Evolutionary conservation across 78 protist species (phyloP).

Genomic region (Mantamonas sphyraenae): DNA sequence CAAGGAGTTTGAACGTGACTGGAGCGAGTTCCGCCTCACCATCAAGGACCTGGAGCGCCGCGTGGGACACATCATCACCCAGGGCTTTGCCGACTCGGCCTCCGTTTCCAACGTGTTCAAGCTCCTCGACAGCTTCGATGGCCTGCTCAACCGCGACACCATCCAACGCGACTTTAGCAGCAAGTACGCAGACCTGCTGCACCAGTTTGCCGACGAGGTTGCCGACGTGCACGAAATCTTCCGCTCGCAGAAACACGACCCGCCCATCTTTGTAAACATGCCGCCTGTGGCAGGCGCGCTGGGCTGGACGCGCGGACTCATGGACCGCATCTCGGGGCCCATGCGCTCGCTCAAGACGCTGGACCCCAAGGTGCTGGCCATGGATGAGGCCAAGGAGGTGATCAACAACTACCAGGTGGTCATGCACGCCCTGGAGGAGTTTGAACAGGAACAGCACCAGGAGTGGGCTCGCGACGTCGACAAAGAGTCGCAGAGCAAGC

Average conservation of each 20-base stretch:
- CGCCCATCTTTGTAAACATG: constrained; percentile 41
- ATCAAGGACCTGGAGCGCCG: constrained; percentile 24
- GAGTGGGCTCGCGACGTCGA: constrained; percentile 16
- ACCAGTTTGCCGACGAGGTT: neutral
- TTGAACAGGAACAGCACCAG: neutral
- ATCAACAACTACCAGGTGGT: neutral
- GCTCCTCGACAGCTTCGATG: constrained; percentile 21
- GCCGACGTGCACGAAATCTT: constrained; percentile 15
- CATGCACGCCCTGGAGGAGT: neutral
- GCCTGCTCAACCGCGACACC: constrained; percentile 12
- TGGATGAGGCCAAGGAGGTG: neutral
- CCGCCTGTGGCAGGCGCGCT: constrained; percentile 56
- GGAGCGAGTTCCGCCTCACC: neutral
- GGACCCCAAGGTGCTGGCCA: neutral
- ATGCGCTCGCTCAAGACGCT: constrained; percentile 6
- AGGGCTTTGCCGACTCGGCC: constrained; percentile 1
- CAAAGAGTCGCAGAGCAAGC: neutral
- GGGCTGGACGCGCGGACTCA: constrained; percentile 32
- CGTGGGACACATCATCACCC: neutral
- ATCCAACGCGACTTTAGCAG: neutral
- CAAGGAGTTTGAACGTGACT: constrained; percentile 14
- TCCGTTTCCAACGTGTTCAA: constrained; percentile 11
- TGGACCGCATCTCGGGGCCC: constrained; percentile 28
- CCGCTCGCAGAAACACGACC: constrained; percentile 2
- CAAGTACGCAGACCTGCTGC: constrained; percentile 6